A percentile compares a stretch with the other conserved stretches of the same genome.
These are phyloP conservation scores for Penicillium sp. DNA, from an alignment of 2,329 filamentous ascomycete genomes.

Conservation along the genomic window DNA sequence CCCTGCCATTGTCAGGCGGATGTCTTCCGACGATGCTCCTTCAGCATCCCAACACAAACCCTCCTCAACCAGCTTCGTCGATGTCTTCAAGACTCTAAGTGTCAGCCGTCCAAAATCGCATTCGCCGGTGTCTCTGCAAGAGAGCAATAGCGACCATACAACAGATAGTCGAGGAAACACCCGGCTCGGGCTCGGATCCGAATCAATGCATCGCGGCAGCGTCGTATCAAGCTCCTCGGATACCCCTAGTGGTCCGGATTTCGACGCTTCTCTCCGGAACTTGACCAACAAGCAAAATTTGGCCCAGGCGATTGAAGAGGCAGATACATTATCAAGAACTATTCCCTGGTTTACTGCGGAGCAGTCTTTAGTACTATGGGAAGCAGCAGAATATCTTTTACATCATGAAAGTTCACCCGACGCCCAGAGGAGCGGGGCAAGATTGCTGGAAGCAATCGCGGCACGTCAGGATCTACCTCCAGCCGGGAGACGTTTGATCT, in stretches of 20 bases:
- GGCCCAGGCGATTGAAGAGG: conserved; percentile 39
- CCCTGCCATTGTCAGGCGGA: conserved; percentile 27
- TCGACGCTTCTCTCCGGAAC: conserved; percentile 37
- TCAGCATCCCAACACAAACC: conserved; percentile 35
- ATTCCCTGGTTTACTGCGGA: conserved; percentile 40
- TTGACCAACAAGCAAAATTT: conserved; percentile 36
- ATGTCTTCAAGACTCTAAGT: conserved; percentile 45
- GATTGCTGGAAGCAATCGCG: conserved; percentile 38
- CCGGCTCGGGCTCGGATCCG: conserved; percentile 35
- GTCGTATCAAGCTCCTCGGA: conserved; percentile 41
- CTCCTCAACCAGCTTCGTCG: conserved; percentile 40
- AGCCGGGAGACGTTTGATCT: conserved; percentile 33
- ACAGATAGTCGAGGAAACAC: conserved; percentile 36
- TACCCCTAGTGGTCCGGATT: conserved; percentile 36
- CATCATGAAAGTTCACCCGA: conserved; percentile 36
- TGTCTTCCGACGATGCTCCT: conserved; percentile 46
- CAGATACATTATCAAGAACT: conserved; percentile 33
- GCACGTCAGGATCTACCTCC: conserved; percentile 41
- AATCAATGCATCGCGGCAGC: conserved; percentile 44
- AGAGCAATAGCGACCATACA: conserved; percentile 32
- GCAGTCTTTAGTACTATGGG: conserved; percentile 42
- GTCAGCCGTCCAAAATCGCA: conserved; percentile 39
- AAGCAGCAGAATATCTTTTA: conserved; percentile 39
- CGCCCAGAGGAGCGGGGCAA: conserved; percentile 36
- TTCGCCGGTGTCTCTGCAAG: conserved; percentile 34